A percentile compares a stretch with the other conserved stretches of the same genome.
Evolutionary conservation across 768 basidiomycete species (phyloP).

Genomic region (Lactifluus rugatus): DNA sequence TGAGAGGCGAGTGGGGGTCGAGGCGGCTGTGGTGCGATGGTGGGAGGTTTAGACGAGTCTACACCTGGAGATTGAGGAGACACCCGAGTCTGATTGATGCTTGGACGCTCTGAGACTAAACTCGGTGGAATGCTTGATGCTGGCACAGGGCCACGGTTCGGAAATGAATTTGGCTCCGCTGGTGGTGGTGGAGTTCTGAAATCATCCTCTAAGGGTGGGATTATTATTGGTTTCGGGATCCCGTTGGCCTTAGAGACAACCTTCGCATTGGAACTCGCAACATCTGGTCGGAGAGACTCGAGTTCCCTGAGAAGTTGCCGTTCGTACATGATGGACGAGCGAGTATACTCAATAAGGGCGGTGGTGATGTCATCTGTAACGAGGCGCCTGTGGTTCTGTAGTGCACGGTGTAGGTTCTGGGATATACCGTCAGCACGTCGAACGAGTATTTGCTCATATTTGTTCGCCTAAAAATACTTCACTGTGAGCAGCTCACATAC

Average conservation of each 20-base stretch:
- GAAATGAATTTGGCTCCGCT: slow-evolving; percentile 20
- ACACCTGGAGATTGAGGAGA: slow-evolving; percentile 44
- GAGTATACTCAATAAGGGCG: slow-evolving; percentile 86
- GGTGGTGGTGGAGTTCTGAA: slow-evolving; percentile 27
- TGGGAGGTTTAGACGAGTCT: slow-evolving; percentile 36
- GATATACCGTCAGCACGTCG: slow-evolving; percentile 90
- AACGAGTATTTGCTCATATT: slow-evolving; percentile 78
- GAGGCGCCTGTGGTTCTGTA: slow-evolving; percentile 74
- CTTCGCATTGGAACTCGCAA: slow-evolving; percentile 59
- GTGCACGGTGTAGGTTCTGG: slow-evolving; percentile 79
- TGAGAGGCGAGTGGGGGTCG: slow-evolving; percentile 27
- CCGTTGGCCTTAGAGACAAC: slow-evolving; percentile 38
- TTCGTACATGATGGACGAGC: slow-evolving; percentile 87
- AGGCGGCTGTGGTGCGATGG: background rate
- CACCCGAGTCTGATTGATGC: slow-evolving; percentile 26
- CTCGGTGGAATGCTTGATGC: slow-evolving; percentile 13
- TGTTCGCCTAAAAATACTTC: slow-evolving; percentile 56
- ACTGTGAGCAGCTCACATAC: slow-evolving; percentile 13
- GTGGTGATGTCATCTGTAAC: slow-evolving; percentile 88
- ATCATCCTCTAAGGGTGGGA: slow-evolving; percentile 59
- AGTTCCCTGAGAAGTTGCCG: slow-evolving; percentile 80
- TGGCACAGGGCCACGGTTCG: slow-evolving; percentile 18
- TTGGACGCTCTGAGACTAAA: slow-evolving; percentile 14
- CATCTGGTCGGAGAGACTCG: slow-evolving; percentile 71
- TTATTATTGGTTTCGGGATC: slow-evolving; percentile 48